Conservation (phyloP, 2,329 filamentous ascomycete species). For the Lecanoromycetidae sp. region DNA sequence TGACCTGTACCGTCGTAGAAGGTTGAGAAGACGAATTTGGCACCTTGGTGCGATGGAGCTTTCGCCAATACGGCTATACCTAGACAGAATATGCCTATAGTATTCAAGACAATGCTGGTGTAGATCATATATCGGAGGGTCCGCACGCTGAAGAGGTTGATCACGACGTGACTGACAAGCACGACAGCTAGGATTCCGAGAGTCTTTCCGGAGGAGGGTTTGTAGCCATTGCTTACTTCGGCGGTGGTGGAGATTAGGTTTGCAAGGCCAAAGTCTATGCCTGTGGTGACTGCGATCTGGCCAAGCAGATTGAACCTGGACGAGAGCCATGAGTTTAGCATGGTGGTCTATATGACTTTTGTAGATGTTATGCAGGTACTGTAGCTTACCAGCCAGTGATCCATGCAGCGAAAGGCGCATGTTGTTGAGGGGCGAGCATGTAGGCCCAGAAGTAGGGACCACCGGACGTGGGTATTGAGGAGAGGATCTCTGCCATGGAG, state of each 20-base stretch:
- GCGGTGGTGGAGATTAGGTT: slow-evolving; percentile 36
- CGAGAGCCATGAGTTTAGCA: background rate
- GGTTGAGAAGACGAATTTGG: slow-evolving; percentile 41
- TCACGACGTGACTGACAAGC: slow-evolving; percentile 41
- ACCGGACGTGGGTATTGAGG: slow-evolving; percentile 45
- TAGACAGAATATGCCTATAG: slow-evolving; percentile 40
- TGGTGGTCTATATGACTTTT: no score
- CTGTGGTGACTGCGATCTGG: slow-evolving; percentile 38
- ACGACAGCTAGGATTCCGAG: slow-evolving; percentile 48
- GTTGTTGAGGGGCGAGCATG: slow-evolving; percentile 39
- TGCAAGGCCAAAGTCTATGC: slow-evolving; percentile 36
- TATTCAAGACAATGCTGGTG: slow-evolving; percentile 43
- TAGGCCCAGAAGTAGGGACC: slow-evolving; percentile 52
- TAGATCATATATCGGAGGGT: slow-evolving; percentile 46
- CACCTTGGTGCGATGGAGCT: slow-evolving; percentile 43
- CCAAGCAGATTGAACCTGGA: slow-evolving; percentile 35
- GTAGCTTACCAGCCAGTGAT: slow-evolving; percentile 31
- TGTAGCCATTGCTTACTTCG: slow-evolving; percentile 32
- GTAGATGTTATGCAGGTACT: no score
- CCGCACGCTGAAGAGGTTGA: slow-evolving; percentile 47
- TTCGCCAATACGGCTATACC: slow-evolving; percentile 45
- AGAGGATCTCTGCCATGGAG: slow-evolving; percentile 37
- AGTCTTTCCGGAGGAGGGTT: slow-evolving; percentile 35
- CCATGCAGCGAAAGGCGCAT: slow-evolving; percentile 37
- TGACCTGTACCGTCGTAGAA: slow-evolving; percentile 44